Evolutionary conservation across 257 asterid species (phyloP).

Genomic region (Ajuga chamaepitys): DNA sequence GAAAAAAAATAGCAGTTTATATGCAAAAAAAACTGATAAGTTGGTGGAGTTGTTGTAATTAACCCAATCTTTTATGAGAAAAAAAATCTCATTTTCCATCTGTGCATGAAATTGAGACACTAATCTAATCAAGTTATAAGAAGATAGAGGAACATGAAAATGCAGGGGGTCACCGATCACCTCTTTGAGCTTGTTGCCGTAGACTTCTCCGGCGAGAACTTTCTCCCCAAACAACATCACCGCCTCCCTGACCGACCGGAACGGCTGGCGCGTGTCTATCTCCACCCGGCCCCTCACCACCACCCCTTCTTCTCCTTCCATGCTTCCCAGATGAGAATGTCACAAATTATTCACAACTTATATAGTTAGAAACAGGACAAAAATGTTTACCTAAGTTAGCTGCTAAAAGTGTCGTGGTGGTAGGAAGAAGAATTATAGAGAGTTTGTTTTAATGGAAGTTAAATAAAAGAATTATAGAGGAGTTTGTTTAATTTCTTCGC

Average conservation of each 20-base stretch:
- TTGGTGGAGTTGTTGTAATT: too few species aligned
- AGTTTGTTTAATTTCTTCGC: constrained; percentile 68
- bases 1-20: too few species aligned
- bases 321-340: constrained; percentile 8
- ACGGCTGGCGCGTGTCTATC: constrained; percentile 77
- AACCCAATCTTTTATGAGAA: too few species aligned
- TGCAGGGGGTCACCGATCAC: constrained; percentile 8
- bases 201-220: constrained; percentile 68
- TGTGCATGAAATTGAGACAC: too few species aligned
- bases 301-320: constrained; percentile 57
- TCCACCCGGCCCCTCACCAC: constrained; percentile 83
- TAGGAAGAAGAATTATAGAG: constrained; percentile 11
- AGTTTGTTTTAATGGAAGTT: constrained; percentile 12
- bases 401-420: constrained; percentile 8
- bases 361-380: neutral
- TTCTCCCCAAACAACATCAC: constrained; percentile 75
- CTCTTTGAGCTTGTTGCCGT: constrained; percentile 59
- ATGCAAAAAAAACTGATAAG: too few species aligned
- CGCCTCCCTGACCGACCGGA: constrained; percentile 75
- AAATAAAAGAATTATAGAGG: constrained; percentile 15
- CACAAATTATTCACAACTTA: constrained; percentile 1
- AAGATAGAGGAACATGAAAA: neutral
- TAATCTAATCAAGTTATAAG: too few species aligned
- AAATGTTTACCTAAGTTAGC: neutral
- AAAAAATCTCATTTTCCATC: too few species aligned